Evolutionary conservation across 257 asterid species (phyloP).

Genomic region (Solanum sparsipilum): DNA sequence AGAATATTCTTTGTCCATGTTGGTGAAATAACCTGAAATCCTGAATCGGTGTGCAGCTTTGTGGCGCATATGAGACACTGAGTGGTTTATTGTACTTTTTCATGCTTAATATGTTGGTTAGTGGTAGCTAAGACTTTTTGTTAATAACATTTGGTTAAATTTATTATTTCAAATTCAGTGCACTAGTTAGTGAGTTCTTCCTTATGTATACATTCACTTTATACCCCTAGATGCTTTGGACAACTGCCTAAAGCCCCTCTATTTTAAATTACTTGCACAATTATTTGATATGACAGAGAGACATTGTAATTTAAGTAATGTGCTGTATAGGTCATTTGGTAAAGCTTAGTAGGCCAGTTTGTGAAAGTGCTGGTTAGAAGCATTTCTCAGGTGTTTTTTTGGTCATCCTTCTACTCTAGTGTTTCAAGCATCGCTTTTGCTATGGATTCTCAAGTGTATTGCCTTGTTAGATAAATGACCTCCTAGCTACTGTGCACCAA

Average conservation of each 20-base stretch:
- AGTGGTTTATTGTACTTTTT: background rate
- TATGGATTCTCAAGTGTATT: background rate
- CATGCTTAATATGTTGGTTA: background rate
- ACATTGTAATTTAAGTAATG: background rate
- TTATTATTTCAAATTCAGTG: background rate
- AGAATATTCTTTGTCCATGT: background rate
- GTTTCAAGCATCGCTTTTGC: background rate
- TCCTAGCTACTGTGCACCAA: background rate
- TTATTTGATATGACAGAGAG: background rate
- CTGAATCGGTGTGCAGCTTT: background rate
- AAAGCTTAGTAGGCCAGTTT: background rate
- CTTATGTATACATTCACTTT: background rate
- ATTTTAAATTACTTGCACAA: background rate
- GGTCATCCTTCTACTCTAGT: background rate
- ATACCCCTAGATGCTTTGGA: background rate
- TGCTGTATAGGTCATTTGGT: background rate
- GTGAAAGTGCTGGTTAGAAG: background rate
- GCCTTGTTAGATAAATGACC: background rate
- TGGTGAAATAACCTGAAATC: background rate
- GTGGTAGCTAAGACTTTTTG: background rate
- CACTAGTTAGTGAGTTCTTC: background rate
- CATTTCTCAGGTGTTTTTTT: background rate
- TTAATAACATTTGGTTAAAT: background rate
- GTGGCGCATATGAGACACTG: background rate
- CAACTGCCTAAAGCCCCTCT: background rate